Conservation (phyloP, 1,284 basidiomycete species). For the Paramarasmius palmivorus region DNA sequence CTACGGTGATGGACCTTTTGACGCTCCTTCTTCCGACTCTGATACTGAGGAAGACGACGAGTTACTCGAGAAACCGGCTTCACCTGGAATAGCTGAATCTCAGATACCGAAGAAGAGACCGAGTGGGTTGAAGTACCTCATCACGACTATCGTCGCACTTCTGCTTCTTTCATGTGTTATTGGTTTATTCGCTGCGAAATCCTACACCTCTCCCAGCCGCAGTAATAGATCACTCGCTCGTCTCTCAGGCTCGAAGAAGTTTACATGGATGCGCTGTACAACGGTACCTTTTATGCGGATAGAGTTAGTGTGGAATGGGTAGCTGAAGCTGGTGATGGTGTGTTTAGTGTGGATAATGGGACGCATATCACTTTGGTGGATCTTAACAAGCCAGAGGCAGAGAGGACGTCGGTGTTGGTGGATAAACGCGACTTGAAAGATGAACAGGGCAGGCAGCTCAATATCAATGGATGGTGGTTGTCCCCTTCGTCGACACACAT, state of each 20-base stretch:
- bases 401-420: constrained; percentile 66
- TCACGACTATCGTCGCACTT: constrained; percentile 52
- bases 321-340: constrained; percentile 89
- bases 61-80: constrained; percentile 39
- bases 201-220: constrained; percentile 44
- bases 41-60: constrained; percentile 57
- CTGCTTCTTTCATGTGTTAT: constrained; percentile 60
- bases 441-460: constrained; percentile 57
- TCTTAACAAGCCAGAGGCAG: constrained; percentile 66
- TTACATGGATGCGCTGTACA: constrained; percentile 90
- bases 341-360: constrained; percentile 68
- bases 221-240: constrained; percentile 34
- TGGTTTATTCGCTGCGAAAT: constrained; percentile 70
- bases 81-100: constrained; percentile 16
- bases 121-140: constrained; percentile 53
- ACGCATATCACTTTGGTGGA: constrained; percentile 77
- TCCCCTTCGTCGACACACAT: no score
- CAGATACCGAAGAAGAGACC: constrained; percentile 32
- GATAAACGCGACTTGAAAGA: constrained; percentile 59
- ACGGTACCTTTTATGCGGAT: constrained; percentile 74
- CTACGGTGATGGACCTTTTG: constrained; percentile 72
- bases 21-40: constrained; percentile 59
- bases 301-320: constrained; percentile 73
- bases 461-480: constrained; percentile 69
- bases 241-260: constrained; percentile 57